A percentile compares a stretch with the other conserved stretches of the same genome.
phyloP scores from a whole-genome alignment of 441 rosid genomes.

The Syzygium syzygioides region DNA sequence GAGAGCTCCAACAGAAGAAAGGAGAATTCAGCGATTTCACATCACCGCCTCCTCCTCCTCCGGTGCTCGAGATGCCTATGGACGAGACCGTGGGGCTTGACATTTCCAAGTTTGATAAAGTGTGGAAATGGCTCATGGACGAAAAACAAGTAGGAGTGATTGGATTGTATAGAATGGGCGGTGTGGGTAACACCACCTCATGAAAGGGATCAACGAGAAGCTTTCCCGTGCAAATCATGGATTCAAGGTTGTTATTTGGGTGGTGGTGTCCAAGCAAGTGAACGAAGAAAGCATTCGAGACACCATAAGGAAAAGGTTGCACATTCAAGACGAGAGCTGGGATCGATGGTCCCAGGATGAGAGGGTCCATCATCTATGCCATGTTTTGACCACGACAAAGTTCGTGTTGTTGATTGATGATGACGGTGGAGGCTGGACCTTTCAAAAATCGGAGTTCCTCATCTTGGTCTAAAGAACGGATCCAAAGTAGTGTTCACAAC shows the following conservation, averaged over 20 bases:
- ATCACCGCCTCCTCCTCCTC: not conserved
- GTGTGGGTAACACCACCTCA: not conserved
- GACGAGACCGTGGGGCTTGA: not conserved
- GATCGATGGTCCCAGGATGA: not conserved
- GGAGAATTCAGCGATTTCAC: not conserved
- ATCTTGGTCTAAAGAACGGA: not conserved
- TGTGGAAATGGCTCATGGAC: not conserved
- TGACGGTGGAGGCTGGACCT: slow-evolving; percentile 4
- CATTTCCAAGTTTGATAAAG: not conserved
- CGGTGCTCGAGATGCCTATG: not conserved
- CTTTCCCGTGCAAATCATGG: not conserved
- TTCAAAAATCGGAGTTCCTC: not conserved
- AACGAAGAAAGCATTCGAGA: not conserved
- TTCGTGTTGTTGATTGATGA: not conserved
- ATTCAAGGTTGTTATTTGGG: not conserved
- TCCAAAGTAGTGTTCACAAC: not conserved
- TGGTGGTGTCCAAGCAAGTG: not conserved
- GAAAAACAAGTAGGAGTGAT: not conserved
- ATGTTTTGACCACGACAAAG: not conserved
- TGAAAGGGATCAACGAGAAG: not conserved
- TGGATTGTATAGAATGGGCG: not conserved
- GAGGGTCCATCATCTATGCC: not conserved
- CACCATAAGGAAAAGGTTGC: not conserved
- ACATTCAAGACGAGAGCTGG: not conserved
- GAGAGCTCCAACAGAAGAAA: not conserved